These are phyloP conservation scores for Monosporozyma servazzii DNA, from an alignment of 805 yeast genomes.

Conservation along the genomic window DNA sequence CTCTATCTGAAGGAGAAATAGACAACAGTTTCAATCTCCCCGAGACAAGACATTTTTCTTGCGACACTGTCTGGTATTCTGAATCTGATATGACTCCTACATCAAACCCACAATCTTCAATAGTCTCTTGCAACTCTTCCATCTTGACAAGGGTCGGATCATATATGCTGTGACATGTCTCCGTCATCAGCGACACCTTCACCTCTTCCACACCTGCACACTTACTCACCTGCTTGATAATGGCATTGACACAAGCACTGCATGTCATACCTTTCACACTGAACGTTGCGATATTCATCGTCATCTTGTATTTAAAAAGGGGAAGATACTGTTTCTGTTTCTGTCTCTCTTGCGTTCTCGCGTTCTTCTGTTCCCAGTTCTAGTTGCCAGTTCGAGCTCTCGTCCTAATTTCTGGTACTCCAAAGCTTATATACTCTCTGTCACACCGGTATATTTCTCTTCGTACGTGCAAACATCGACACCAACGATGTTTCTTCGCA, in stretches of 20 bases:
- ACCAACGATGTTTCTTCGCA: too few relatives aligned
- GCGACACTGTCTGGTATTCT: background rate
- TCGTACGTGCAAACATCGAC: too few relatives aligned
- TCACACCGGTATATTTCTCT: too few relatives aligned
- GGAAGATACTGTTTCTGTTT: too few relatives aligned
- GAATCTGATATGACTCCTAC: slow-evolving; percentile 20
- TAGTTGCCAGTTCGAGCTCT: too few relatives aligned
- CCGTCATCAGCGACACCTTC: slow-evolving; percentile 67
- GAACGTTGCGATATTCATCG: background rate
- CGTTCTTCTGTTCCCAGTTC: too few relatives aligned
- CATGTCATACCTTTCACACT: slow-evolving; percentile 77
- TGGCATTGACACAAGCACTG: slow-evolving; percentile 68
- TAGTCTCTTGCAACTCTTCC: slow-evolving; percentile 38
- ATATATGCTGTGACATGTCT: slow-evolving; percentile 55
- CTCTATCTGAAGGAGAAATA: background rate
- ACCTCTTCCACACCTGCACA: slow-evolving; percentile 45
- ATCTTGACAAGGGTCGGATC: slow-evolving; percentile 22
- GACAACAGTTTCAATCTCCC: background rate
- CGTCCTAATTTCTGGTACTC: too few relatives aligned
- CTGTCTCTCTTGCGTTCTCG: too few relatives aligned
- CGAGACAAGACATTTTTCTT: background rate
- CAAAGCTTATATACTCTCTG: too few relatives aligned
- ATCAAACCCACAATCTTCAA: slow-evolving; percentile 76
- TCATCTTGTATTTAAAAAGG: background rate
- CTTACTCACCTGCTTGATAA: slow-evolving; percentile 44